Conservation (phyloP, 768 basidiomycete species). For the Pholiota molesta region DNA sequence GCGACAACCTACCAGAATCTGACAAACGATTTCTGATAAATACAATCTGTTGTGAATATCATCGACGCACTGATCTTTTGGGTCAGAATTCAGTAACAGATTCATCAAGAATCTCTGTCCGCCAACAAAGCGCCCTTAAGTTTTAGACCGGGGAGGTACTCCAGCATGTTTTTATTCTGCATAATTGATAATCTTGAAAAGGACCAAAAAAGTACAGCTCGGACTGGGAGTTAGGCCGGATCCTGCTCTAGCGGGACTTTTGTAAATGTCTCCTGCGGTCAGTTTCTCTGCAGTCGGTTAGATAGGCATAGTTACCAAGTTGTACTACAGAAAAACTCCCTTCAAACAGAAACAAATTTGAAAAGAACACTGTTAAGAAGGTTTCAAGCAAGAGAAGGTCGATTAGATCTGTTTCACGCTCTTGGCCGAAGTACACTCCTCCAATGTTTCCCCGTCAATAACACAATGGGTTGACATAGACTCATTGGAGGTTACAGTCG, state of each 20-base stretch:
- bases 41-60: background rate
- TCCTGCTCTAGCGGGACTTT: background rate
- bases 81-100: background rate
- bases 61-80: background rate
- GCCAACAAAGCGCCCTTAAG: background rate
- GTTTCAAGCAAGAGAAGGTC: background rate
- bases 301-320: background rate
- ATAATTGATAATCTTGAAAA: background rate
- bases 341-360: background rate
- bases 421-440: background rate
- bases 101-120: background rate
- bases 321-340: no score
- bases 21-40: no score
- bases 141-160: background rate
- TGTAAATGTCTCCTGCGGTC: background rate
- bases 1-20: no score
- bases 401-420: background rate
- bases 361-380: background rate
- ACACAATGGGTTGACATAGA: background rate
- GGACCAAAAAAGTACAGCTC: background rate
- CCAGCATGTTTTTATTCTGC: background rate
- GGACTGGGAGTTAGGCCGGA: background rate
- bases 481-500: no score
- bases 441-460: background rate
- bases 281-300: background rate